Evolutionary conservation across 768 basidiomycete species (phyloP).

Genomic region (Trametes maxima): DNA sequence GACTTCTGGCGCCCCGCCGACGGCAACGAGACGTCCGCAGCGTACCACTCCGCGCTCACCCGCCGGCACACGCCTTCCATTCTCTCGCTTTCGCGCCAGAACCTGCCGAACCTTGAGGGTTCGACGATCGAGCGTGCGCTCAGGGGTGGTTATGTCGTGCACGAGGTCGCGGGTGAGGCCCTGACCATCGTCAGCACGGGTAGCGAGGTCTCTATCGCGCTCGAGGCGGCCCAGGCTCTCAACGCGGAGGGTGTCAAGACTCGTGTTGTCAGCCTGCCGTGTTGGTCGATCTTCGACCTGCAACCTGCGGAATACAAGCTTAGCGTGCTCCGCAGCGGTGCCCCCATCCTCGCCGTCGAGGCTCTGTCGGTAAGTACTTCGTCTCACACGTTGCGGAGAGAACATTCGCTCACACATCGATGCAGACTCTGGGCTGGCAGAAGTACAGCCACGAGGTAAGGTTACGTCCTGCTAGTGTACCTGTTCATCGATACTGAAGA

Average conservation of each 20-base stretch:
- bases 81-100: slow-evolving; percentile 83
- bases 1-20: slow-evolving; percentile 94
- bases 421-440: slow-evolving; percentile 76
- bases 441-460: slow-evolving; percentile 85
- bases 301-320: slow-evolving; percentile 81
- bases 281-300: slow-evolving; percentile 85
- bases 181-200: slow-evolving; percentile 89
- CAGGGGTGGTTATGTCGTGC: slow-evolving; percentile 88
- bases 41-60: slow-evolving; percentile 79
- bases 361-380: slow-evolving; percentile 58
- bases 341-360: slow-evolving; percentile 88
- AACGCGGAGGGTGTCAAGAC: slow-evolving; percentile 76
- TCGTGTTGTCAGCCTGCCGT: slow-evolving; percentile 86
- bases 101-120: slow-evolving; percentile 88
- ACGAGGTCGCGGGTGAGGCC: slow-evolving; percentile 79
- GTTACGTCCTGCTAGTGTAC: slow-evolving; percentile 8
- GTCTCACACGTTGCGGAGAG: neutral
- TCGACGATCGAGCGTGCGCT: slow-evolving; percentile 83
- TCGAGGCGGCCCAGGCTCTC: slow-evolving; percentile 85
- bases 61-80: slow-evolving; percentile 81
- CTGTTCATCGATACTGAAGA: slow-evolving; percentile 16
- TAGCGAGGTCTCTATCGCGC: slow-evolving; percentile 84
- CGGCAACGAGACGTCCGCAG: slow-evolving; percentile 95
- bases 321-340: slow-evolving; percentile 84
- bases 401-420: neutral